Conservation (phyloP, 78 protist species). For the Ministeria vibrans region DNA sequence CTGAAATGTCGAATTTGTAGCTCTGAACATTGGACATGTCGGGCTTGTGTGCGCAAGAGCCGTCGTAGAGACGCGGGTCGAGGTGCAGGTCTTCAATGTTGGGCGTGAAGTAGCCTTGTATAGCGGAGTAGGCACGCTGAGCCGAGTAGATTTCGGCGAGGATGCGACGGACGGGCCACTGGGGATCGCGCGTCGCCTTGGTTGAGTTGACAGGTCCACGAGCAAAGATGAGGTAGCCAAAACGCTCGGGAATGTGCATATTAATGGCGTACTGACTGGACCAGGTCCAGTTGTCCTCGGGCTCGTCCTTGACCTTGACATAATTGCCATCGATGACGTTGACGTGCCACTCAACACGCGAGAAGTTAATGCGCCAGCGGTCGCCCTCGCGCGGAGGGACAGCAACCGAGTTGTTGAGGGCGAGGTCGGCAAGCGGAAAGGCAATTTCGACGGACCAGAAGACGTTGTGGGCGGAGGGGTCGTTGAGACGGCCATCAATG, state of each 20-base stretch:
- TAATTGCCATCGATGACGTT: background rate
- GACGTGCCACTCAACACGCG: background rate
- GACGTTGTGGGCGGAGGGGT: background rate
- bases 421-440: conserved; percentile 13
- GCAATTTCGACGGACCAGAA: conserved; percentile 30
- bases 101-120: background rate
- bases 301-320: background rate
- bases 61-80: no score
- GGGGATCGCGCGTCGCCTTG: background rate
- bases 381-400: background rate
- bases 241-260: background rate
- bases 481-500: conserved; percentile 20
- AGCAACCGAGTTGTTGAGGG: background rate
- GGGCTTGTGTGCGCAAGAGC: no score
- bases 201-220: background rate
- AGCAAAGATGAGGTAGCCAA: background rate
- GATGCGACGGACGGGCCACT: background rate
- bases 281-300: background rate
- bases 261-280: background rate
- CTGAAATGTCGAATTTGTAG: no score
- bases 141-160: background rate
- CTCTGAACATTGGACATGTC: no score
- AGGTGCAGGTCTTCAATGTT: background rate
- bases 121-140: background rate
- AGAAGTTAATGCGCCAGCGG: background rate